Evolutionary conservation across 306 rosid genomes (phyloP), one percentile per base, ranked within the genome.

Genomic region (Trifolium subterraneum): DNA sequence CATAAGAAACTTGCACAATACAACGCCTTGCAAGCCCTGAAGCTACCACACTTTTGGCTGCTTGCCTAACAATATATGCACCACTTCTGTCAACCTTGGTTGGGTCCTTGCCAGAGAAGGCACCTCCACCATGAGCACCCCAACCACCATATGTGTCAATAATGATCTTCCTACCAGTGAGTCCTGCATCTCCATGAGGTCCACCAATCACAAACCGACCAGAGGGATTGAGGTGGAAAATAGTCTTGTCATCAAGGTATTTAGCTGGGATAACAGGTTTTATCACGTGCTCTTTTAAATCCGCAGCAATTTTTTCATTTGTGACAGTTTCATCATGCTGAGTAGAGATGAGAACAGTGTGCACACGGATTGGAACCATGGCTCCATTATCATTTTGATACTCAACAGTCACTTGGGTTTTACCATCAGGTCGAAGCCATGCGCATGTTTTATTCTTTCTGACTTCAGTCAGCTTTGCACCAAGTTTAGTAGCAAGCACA

Each of bases 61-160:
- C 92, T 80, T 91, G 97, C 82, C 97, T 81, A 20, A 87, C 97
- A 52, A 89, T 86, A 67, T 89, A 89, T 31, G 94, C 94, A 15
- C 92, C 97, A 51, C 97, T 91, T 52, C 97, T 73, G 69, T 91
- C 97, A 14, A 91, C 97, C 85, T 91, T 91, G 76, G 97, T 91
- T 47, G 97, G 94, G 61, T 91, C 97, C 85, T 89, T 91, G 23
- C 97, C 94, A 0, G 92, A 91, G 88, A 91, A 91, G 66, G 92
- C 94, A 71, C 97, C 92, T 14, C 97, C 92, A 64, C 94, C 97
- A 55, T 91, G 94, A 84, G 94, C 97, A 69, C 97, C 97, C 94
- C 93, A 91, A n/a, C 97, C 94, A 1, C 97, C 97, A 31, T 88
- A 91, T 59, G 92, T 91, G 52, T 91, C 97, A 1, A 91, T 91